Conservation (phyloP, 1,139 yeast genomes). For the Groenewaldozyma auringiensis region DNA sequence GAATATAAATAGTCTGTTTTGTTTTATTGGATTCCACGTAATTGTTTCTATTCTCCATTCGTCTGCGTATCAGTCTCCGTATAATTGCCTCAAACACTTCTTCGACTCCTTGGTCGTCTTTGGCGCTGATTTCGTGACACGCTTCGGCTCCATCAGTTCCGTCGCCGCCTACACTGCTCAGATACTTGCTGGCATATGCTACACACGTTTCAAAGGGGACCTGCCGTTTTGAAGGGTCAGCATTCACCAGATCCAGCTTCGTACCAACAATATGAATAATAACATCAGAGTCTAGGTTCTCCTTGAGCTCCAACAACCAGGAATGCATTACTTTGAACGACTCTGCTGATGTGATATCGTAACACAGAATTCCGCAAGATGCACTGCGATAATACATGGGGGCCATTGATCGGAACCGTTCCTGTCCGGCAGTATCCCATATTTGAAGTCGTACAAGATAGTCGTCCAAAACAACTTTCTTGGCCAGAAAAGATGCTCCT, state of each 20-base stretch:
- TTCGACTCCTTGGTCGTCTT: conserved; percentile 33
- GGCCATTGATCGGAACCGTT: conserved; percentile 83
- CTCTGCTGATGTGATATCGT: conserved; percentile 89
- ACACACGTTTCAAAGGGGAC: conserved; percentile 34
- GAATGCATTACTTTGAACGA: conserved; percentile 82
- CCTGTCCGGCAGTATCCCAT: conserved; percentile 96
- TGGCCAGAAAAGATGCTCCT: conserved; percentile 91
- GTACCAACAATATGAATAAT: conserved; percentile 86
- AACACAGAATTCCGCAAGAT: conserved; percentile 86
- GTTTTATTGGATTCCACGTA: conserved; percentile 21
- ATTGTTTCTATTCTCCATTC: conserved; percentile 19
- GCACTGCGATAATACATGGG: conserved; percentile 95
- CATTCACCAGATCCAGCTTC: conserved; percentile 56
- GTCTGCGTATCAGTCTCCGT: conserved; percentile 26
- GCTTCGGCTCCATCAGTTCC: conserved; percentile 25
- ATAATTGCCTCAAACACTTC: conserved; percentile 33
- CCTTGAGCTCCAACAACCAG: conserved; percentile 86
- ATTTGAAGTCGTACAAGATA: conserved; percentile 81
- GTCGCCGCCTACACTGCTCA: conserved; percentile 20
- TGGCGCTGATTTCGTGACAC: conserved; percentile 33
- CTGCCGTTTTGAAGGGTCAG: conserved; percentile 31
- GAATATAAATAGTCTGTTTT: conserved; percentile 27
- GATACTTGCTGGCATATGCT: conserved; percentile 29
- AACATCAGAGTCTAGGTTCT: conserved; percentile 74
- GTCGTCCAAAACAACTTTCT: conserved; percentile 78